Conservation (phyloP, 2,329 filamentous ascomycete genomes). For the Rhexocercosporidium sp. region DNA sequence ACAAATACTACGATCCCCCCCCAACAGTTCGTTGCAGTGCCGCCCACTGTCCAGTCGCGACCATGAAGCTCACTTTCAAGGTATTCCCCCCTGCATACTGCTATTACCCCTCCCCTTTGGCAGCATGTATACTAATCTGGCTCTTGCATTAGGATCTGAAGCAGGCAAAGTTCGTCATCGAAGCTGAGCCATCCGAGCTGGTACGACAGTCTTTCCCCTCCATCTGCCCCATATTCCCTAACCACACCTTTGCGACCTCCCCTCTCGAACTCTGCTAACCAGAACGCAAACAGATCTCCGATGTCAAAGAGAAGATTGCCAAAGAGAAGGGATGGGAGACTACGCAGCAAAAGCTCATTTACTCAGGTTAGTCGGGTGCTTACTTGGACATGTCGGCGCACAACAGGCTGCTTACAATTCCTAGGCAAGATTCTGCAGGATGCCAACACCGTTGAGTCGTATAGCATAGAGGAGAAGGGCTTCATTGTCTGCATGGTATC, state of each 20-base stretch:
- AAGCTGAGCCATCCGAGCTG: constrained; percentile 89
- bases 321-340: constrained; percentile 94
- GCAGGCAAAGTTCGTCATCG: constrained; percentile 97
- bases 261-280: constrained; percentile 20
- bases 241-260: not conserved
- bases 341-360: constrained; percentile 92
- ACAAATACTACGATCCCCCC: not conserved
- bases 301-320: constrained; percentile 91
- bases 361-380: constrained; percentile 73
- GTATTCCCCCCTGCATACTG: constrained; percentile 46
- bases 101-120: constrained; percentile 31
- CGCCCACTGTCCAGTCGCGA: constrained; percentile 42
- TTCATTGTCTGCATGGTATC: constrained; percentile 99
- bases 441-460: constrained; percentile 93
- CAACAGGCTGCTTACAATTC: constrained; percentile 37
- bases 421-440: constrained; percentile 97
- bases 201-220: constrained; percentile 58
- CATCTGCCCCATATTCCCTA: not conserved
- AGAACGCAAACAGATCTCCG: constrained; percentile 67
- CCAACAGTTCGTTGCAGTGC: constrained; percentile 11
- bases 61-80: constrained; percentile 77
- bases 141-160: constrained; percentile 79
- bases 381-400: not conserved
- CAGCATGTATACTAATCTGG: constrained; percentile 34
- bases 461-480: constrained; percentile 99